Evolutionary conservation across 2,329 filamentous ascomycete genomes (phyloP), one percentile per base, ranked within the genome.

Genomic region (Neobulgaria alba): DNA sequence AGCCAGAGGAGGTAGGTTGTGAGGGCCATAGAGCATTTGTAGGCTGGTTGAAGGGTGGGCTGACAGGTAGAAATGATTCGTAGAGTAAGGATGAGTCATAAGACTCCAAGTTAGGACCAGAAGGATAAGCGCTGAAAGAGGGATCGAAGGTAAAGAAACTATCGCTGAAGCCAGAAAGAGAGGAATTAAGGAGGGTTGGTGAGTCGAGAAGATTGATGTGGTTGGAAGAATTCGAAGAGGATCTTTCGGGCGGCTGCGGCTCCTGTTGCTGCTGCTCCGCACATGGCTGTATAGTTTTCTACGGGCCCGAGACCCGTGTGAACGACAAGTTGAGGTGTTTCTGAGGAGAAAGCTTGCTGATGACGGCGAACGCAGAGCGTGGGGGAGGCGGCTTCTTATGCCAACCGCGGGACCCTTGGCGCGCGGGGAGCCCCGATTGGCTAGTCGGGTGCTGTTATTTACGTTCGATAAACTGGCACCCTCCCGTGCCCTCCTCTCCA

Each of bases 221-320:
- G 47, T 43, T 36, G 29, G 43, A 31, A 46, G 49, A 31, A 44
- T 29, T 14, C 4, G 42, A 17, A 15, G 29, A 15, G 17, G 39
- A n/a, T 18, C 33, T 40, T 42, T 15, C 40, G 30, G 17, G 33
- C 36, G n/a, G 34, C 14, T 9, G 1, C 20, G 34, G 37, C 33
- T 23, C 36, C 39, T 39, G 40, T 38, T 26, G 31, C 26, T 26
- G 40, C 47, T 31, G 46, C n/a, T 33, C 29, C 23, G 17, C 40
- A 19, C 48, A 53, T 51, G 26, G 38, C 41, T 45, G 48, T 46
- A 53, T 52, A 41, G 40, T 46, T 47, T 45, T 29, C n/a, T 42
- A 52, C 45, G 49, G 51, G 49, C 49, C 49, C 20, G 34, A 29
- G 51, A 53, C 51, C 51, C 50, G 50, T 50, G 23, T 14, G 12